Conservation (phyloP, 2,329 filamentous ascomycete genomes). For the Fusarium buxicola region DNA sequence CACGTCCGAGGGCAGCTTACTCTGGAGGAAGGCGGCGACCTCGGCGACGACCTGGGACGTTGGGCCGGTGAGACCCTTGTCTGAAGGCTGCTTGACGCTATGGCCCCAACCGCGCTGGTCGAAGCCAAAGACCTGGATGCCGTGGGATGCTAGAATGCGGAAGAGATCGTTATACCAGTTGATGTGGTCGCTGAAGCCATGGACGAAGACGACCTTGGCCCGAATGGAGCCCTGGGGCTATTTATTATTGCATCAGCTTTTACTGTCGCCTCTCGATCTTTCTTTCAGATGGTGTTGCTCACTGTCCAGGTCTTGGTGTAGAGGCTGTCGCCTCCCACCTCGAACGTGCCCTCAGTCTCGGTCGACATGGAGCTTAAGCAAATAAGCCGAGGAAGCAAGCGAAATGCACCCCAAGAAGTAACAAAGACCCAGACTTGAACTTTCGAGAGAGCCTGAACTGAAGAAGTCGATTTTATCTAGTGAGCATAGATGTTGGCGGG, state of each 20-base stretch:
- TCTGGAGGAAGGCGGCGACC: constrained; percentile 78
- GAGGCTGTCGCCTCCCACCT: constrained; percentile 58
- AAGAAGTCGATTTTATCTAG: neutral
- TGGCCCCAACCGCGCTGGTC: constrained; percentile 93
- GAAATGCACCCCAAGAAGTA: neutral
- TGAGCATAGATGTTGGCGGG: neutral
- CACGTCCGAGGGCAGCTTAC: constrained; percentile 63
- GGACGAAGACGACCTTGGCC: constrained; percentile 84
- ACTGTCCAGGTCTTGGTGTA: constrained; percentile 71
- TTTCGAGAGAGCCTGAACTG: neutral
- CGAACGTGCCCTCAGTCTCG: constrained; percentile 63
- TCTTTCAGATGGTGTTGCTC: constrained; percentile 46
- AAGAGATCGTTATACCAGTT: constrained; percentile 83
- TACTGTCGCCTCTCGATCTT: neutral
- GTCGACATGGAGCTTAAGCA: constrained; percentile 49
- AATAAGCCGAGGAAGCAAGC: constrained; percentile 1
- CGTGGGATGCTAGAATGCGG: constrained; percentile 72
- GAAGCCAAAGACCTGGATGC: constrained; percentile 81
- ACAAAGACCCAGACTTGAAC: neutral
- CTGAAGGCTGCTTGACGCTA: constrained; percentile 69
- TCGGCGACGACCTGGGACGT: constrained; percentile 80
- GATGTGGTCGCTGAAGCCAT: constrained; percentile 91
- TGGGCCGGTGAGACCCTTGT: constrained; percentile 79
- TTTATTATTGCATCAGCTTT: constrained; percentile 21
- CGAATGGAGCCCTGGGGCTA: constrained; percentile 67